Percentiles rank a stretch among this genome's conserved stretches.
Evolutionary conservation across 2,329 filamentous ascomycete genomes (phyloP).

Genomic region (Pyrenophora seminiperda): DNA sequence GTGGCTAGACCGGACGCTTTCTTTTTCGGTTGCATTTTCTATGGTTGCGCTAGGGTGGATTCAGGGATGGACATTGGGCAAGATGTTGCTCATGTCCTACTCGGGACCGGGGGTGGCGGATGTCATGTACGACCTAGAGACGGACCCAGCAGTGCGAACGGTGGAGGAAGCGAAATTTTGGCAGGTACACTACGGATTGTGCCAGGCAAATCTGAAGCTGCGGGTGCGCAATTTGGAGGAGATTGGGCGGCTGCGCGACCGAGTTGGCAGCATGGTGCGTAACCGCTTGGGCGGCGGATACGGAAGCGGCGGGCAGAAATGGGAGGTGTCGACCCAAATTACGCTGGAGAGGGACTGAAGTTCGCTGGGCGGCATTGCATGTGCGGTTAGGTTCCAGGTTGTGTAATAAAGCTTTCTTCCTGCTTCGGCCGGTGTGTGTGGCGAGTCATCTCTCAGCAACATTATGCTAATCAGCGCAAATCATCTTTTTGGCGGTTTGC

Average conservation of each 20-base stretch:
- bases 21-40: conserved; percentile 76
- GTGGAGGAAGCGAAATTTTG: conserved; percentile 95
- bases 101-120: conserved; percentile 65
- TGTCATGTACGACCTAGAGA: conserved; percentile 83
- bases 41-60: conserved; percentile 90
- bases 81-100: conserved; percentile 97
- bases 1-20: conserved; percentile 82
- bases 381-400: conserved; percentile 22
- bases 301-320: conserved; percentile 77
- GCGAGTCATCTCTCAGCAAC: conserved; percentile 25
- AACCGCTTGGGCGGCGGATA: conserved; percentile 88
- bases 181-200: conserved; percentile 97
- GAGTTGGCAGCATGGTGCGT: conserved; percentile 77
- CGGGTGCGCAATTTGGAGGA: conserved; percentile 68
- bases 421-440: conserved; percentile 25
- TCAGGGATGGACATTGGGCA: conserved; percentile 81
- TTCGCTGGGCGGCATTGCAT: conserved; percentile 22
- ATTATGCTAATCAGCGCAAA: conserved; percentile 10
- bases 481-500: conserved; percentile 18
- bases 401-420: conserved; percentile 26
- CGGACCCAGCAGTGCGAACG: conserved; percentile 73
- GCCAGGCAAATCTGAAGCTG: conserved; percentile 91
- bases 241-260: conserved; percentile 73
- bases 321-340: conserved; percentile 92
- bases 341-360: conserved; percentile 57